phyloP scores from a whole-genome alignment of 345 rosid species.

The Cochlearia excelsa region DNA sequence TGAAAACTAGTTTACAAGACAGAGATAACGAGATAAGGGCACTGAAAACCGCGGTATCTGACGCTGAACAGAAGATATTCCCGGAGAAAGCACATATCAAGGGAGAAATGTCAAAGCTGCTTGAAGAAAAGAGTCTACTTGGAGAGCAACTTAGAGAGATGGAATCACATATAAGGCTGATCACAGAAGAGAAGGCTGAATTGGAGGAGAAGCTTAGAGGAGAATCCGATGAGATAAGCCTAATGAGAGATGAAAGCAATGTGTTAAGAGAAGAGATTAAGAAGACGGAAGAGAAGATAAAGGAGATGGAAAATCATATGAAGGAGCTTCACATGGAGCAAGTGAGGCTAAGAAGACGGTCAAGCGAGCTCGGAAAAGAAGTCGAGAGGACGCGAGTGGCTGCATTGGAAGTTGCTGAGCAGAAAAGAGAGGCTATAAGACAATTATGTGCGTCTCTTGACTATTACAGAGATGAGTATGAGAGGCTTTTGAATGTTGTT shows the following conservation, averaged over 20 bases:
- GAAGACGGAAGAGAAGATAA: conserved; percentile 39
- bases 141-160: conserved; percentile 54
- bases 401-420: conserved; percentile 55
- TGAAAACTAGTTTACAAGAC: conserved; percentile 60
- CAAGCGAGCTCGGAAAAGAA: conserved; percentile 47
- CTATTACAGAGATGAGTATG: conserved; percentile 52
- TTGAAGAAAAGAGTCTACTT: conserved; percentile 44
- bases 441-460: conserved; percentile 69
- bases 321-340: conserved; percentile 51
- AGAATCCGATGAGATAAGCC: conserved; percentile 38
- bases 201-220: conserved; percentile 38
- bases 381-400: conserved; percentile 42
- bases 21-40: conserved; percentile 63
- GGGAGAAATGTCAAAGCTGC: conserved; percentile 54
- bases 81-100: conserved; percentile 61
- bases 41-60: conserved; percentile 53
- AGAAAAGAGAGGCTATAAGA: conserved; percentile 71
- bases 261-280: conserved; percentile 40
- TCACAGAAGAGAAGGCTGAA: conserved; percentile 46
- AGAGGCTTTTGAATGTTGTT: conserved; percentile 47
- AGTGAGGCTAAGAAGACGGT: conserved; percentile 43
- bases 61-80: conserved; percentile 62
- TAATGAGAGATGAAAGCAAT: conserved; percentile 44
- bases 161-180: conserved; percentile 56
- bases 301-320: conserved; percentile 48